Conservation (phyloP, 331 rosid species). For the Quercus tomentella region DNA sequence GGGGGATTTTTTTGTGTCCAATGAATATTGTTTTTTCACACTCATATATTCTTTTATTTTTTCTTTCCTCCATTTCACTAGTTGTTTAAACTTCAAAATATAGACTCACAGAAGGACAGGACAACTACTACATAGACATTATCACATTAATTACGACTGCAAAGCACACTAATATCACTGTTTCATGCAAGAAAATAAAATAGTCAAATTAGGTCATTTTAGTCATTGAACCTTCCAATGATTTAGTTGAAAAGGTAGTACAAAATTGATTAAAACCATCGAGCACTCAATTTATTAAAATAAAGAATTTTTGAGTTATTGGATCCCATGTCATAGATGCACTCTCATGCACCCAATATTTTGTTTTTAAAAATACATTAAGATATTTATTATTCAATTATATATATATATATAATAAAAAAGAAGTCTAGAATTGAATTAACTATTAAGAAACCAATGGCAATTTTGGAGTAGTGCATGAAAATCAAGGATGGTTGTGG, state of each 20-base stretch:
- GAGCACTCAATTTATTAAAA: background rate
- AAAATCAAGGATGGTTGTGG: constrained; percentile 11
- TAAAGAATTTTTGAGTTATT: background rate
- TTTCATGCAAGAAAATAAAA: too few relatives aligned
- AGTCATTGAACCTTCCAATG: background rate
- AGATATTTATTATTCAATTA: background rate
- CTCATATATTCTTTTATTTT: too few relatives aligned
- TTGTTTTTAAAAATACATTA: background rate
- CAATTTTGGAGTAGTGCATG: background rate
- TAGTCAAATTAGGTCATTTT: background rate
- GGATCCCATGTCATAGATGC: constrained; percentile 7
- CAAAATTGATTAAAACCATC: background rate
- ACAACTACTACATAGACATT: too few relatives aligned
- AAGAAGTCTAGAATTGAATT: too few relatives aligned
- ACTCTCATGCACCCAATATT: background rate
- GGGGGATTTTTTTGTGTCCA: too few relatives aligned
- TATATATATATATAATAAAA: background rate
- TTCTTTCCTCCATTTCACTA: too few relatives aligned
- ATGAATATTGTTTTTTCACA: too few relatives aligned
- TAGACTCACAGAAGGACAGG: too few relatives aligned
- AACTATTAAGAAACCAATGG: background rate
- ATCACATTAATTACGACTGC: too few relatives aligned
- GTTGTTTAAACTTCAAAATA: too few relatives aligned
- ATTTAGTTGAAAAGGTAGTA: background rate
- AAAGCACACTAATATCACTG: too few relatives aligned